Conservation (phyloP, 1,284 basidiomycete genomes). For the Malassezia psittaci region DNA sequence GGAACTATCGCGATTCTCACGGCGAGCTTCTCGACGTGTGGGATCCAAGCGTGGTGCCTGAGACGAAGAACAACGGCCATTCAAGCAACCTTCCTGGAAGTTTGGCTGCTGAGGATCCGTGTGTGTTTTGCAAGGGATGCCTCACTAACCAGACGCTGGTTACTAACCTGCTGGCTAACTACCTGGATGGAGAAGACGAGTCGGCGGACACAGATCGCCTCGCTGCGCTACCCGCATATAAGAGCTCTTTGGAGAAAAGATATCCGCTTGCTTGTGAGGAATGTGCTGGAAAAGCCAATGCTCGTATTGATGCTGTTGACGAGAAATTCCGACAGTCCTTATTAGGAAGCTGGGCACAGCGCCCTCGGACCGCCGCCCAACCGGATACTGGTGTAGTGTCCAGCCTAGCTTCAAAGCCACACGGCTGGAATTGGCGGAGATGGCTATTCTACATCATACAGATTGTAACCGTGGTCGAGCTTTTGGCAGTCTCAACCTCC, state of each 20-base stretch:
- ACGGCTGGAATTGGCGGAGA: background rate
- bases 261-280: constrained; percentile 29
- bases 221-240: constrained; percentile 18
- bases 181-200: constrained; percentile 23
- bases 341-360: constrained; percentile 24
- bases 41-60: constrained; percentile 22
- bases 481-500: no score
- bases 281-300: constrained; percentile 21
- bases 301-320: constrained; percentile 20
- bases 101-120: background rate
- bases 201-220: constrained; percentile 18
- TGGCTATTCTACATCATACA: background rate
- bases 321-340: constrained; percentile 23
- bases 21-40: constrained; percentile 24
- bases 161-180: constrained; percentile 34
- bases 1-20: constrained; percentile 23
- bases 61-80: constrained; percentile 15
- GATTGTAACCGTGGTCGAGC: background rate
- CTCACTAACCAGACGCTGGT: constrained; percentile 37
- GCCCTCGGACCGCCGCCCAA: background rate
- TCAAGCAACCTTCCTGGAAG: no score
- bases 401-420: no score
- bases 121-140: constrained; percentile 34
- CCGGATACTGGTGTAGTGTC: no score
- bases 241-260: constrained; percentile 24